Evolutionary conservation across 2,329 filamentous ascomycete species (phyloP).

Genomic region (Trichoderma atrobrunneum): DNA sequence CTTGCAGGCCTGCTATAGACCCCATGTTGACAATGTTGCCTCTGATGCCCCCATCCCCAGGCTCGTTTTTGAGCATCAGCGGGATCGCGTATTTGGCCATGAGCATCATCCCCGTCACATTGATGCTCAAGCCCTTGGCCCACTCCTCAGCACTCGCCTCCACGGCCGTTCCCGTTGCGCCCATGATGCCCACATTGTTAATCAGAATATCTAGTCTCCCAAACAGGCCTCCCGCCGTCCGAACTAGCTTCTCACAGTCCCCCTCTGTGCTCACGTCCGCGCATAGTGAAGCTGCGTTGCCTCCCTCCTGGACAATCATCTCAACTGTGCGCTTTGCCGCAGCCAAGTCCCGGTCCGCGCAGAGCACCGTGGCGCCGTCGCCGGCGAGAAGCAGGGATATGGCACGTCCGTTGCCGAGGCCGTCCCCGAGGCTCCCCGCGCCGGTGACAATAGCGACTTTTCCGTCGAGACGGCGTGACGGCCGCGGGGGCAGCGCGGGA

Average conservation of each 20-base stretch:
- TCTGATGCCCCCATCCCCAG: conserved; percentile 35
- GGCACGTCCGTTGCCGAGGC: conserved; percentile 59
- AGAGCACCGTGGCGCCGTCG: conserved; percentile 58
- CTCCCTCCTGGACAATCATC: conserved; percentile 46
- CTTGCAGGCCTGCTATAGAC: conserved; percentile 55
- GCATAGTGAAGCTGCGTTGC: conserved; percentile 41
- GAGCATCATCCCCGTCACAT: conserved; percentile 63
- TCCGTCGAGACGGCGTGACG: conserved; percentile 28
- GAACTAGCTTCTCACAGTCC: conserved; percentile 48
- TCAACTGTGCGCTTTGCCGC: conserved; percentile 53
- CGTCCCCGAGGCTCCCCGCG: conserved; percentile 45
- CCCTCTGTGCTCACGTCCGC: conserved; percentile 54
- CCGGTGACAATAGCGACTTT: conserved; percentile 29
- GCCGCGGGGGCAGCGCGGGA: conserved; percentile 22
- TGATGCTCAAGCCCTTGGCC: conserved; percentile 56
- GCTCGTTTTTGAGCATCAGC: conserved; percentile 53
- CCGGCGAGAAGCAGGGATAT: conserved; percentile 58
- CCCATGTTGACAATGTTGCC: conserved; percentile 62
- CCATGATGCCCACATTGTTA: conserved; percentile 63
- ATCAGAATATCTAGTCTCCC: conserved; percentile 61
- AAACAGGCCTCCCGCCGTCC: conserved; percentile 45
- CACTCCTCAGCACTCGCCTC: conserved; percentile 59
- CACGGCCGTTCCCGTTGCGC: conserved; percentile 56
- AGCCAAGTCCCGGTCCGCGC: conserved; percentile 50
- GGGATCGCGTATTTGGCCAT: conserved; percentile 63